Base-by-base conservation (phyloP, 2,329 filamentous ascomycete genomes). In the Colletotrichum sp. region DNA sequence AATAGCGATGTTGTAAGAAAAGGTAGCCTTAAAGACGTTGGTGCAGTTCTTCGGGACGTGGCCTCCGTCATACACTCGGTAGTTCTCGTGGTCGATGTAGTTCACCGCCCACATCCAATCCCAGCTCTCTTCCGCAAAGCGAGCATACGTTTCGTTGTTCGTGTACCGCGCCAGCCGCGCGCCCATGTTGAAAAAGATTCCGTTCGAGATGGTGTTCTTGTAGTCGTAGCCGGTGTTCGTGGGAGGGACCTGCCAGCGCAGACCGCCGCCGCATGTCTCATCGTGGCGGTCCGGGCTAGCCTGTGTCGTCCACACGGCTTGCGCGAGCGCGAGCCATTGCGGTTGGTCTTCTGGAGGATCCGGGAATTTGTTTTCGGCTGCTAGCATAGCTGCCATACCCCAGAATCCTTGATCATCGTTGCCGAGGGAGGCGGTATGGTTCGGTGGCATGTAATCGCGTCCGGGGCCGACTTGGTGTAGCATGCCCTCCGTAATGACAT, bases 201-300 rank as follows among this genome's bases (percentile, higher is more conserved):
- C 91, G 76, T 92, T 92, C 28, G 91, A 89, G 73, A 92, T 89
- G 74, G 87, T 84, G 83, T 93, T 93, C 82, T 93, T 97, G 87
- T 96, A 96, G 80, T 93, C 89, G 83, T 94, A 96, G 38, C 94
- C 95, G 61, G 88, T 89, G 82, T 96, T 95, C 79, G 93, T 92
- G 7, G 90, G 87, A 78, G 92, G 95, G 76, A 96, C 94, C 85
- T 96, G 94, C 94, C 94, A 95, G 78, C 93, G 89, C 77, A 96
- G 83, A 24, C 94, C 94, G 24, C 83, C 83, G 73, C 90, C 91
- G 21, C 87, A 88, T 0, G 83, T 83, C 1, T 85, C 83, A 10
- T 87, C 87, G 79, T 94, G 92, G 86, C 93, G 93, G 61, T 91
- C 88, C 3, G 86, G 84, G 24, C 80, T 81, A 4, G 89, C 90